Evolutionary conservation across 306 rosid genomes (phyloP), one percentile per base, ranked within the genome.

Genomic region (Arachis hypogaea): DNA sequence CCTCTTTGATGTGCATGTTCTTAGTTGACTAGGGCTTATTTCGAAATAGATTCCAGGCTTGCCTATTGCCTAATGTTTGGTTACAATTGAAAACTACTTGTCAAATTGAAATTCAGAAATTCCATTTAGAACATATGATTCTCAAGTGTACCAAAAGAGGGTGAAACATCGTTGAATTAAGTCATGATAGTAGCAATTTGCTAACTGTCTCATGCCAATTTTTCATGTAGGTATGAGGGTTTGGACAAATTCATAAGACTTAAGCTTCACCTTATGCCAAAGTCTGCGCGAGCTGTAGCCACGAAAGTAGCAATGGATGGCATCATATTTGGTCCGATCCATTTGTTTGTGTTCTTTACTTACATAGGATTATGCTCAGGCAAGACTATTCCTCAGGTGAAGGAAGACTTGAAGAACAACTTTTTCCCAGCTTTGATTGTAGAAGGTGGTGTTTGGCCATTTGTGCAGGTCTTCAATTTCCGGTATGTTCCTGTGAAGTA

Each of bases 311-410:
- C 90, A 73, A 66, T 86, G 73, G 96, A 92, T 59, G 83, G 91
- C 76, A 45, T 86, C 22, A 82, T 88, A 73, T 88, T 92, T 8
- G 96, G 92, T 10, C 98, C 98, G 0, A 6, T 86, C 58, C 88
- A 90, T 86, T 78, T 92, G 83, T 68, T 84, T 11, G 86, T 84
- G 4, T 92, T 92, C 86, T 92, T 92, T 75, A 85, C 87, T 38
- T 92, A 90, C 86, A 90, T 92, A 94, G 98, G 98, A 77, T 74
- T 90, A 45, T 80, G 92, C 7, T 72, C 87, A 0, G 98, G 96
- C 12, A 90, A 90, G 78, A 86, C 63, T 16, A 28, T 78, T 79
- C 82, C 78, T 52, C 86, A 88, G 69, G 88, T 92, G 79, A 92
- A 92, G 78, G 90, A 86, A 82, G 96, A 87, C 54, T 75, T 88